Evolutionary conservation across 352 stramenopile species (phyloP), one percentile per base, ranked within the genome.

Genomic region (Globisporangium iwayamae): DNA sequence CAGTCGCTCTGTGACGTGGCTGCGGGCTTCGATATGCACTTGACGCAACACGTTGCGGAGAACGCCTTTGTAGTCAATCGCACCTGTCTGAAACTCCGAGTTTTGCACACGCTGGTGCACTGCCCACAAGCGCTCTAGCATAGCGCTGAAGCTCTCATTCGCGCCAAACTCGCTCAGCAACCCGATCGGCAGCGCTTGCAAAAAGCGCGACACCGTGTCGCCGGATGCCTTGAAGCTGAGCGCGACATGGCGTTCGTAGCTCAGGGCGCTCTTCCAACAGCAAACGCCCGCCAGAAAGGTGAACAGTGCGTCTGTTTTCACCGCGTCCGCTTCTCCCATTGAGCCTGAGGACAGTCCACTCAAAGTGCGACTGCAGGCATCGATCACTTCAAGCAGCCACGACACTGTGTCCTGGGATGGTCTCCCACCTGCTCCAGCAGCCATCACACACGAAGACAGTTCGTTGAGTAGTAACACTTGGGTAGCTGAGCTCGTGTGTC

Each of bases 331-430:
- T 28, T 52, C 46, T 16, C n/a, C 38, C 9, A 14, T 45, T 36
- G 62, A 32, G 2, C 28, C 18, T 39, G 61, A 50, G 11, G 28
- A 20, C 11, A 36, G n/a, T 25, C 30, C 30, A n/a, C 28, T 46
- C 8, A 69, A 10, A 6, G 56, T 46, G 2, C 48, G 51, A 46
- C 39, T 54, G 25, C 65, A 48, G 18, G 63, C 63, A 22, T 64
- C 46, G 22, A 69, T 41, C 20, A 64, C 28, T 32, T 69, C 63
- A 28, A 61, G 41, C 16, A 69, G 46, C 63, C 63, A 69, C 25
- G 63, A 65, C 4, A 69, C 5, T 1, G 34, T 54, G n/a, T 65
- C 56, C 6, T 61, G 39, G 8, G 50, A 57, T 32, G 47, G 55
- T 28, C 32, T 59, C 2, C 25, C 38, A 43, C n/a, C 56, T 16